These are phyloP conservation scores for Davidsoniella neocaledoniae DNA, from an alignment of 2,329 filamentous ascomycete genomes.

Conservation along the genomic window DNA sequence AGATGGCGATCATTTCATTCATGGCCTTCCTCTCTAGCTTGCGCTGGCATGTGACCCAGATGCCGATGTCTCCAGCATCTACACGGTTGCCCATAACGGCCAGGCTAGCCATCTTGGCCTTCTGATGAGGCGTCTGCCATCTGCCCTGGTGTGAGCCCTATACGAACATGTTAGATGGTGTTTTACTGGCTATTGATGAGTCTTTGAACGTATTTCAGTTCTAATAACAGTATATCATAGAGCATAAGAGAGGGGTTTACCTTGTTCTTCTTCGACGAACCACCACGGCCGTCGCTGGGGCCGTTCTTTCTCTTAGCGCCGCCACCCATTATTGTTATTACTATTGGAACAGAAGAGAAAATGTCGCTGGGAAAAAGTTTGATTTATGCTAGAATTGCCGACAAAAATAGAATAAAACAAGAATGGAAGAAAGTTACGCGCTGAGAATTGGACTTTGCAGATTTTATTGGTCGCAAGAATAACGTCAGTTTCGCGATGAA, in stretches of 20 bases:
- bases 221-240: neutral
- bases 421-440: too few species aligned
- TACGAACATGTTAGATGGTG: neutral
- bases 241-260: constrained; percentile 16
- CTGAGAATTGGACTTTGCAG: neutral
- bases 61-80: constrained; percentile 52
- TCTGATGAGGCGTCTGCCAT: constrained; percentile 46
- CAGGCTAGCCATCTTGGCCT: constrained; percentile 28
- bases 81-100: constrained; percentile 30
- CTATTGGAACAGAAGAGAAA: too few species aligned
- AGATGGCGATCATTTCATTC: constrained; percentile 47
- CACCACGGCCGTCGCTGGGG: constrained; percentile 16
- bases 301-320: constrained; percentile 13
- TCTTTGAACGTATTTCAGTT: neutral
- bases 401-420: neutral
- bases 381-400: neutral
- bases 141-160: constrained; percentile 24
- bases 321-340: neutral
- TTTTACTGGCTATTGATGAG: neutral
- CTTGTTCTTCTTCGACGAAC: constrained; percentile 25
- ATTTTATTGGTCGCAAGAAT: neutral
- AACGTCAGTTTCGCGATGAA: too few species aligned
- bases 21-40: constrained; percentile 55
- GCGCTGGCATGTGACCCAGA: constrained; percentile 64
- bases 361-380: neutral